These are phyloP conservation scores for Clavispora phyllophila DNA, from an alignment of 805 yeast species.

Conservation along the genomic window DNA sequence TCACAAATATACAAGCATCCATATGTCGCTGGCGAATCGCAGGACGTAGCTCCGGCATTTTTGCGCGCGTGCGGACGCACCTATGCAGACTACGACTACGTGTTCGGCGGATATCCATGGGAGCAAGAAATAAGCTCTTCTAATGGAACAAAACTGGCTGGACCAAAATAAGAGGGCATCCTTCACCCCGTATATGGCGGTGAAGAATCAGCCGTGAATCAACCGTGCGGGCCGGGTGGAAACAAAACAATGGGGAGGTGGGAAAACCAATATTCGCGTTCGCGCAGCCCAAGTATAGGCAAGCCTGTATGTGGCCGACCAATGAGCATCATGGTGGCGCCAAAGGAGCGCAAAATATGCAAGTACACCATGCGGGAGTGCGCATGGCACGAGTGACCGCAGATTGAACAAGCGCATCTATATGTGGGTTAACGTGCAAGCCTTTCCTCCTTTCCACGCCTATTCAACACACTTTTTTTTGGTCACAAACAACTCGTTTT, in stretches of 20 bases:
- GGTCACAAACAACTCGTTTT: not conserved
- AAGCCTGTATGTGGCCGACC: not conserved
- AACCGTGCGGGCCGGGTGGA: not conserved
- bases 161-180: no score
- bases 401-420: not conserved
- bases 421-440: conserved; percentile 1
- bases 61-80: not conserved
- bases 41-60: not conserved
- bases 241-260: not conserved
- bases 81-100: not conserved
- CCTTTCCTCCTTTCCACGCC: not conserved
- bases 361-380: not conserved
- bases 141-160: no score
- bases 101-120: not conserved
- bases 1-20: not conserved
- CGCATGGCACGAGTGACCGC: not conserved
- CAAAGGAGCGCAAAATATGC: not conserved
- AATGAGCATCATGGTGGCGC: not conserved
- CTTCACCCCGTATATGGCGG: no score
- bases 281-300: not conserved
- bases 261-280: not conserved
- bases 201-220: not conserved
- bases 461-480: not conserved
- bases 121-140: no score
- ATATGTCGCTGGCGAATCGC: not conserved